Base-by-base conservation (phyloP, 1,139 yeast species). In the Kazachstania sp. region DNA sequence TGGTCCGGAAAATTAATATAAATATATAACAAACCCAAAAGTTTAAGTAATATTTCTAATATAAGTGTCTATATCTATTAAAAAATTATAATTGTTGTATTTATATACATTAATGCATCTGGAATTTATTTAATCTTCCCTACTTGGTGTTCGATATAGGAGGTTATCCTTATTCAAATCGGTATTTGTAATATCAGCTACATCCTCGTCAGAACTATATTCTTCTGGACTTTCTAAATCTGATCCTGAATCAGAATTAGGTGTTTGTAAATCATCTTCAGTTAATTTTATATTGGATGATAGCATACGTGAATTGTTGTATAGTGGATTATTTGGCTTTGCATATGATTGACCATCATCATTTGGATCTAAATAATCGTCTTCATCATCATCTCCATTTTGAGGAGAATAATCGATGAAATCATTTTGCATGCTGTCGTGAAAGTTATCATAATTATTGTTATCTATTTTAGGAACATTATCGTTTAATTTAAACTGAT, bases 301-400 rank as follows among this genome's bases (percentile, higher is more conserved):
- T 4, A 43, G 39, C 20, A 40, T n/a, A 6, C 64, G 55, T 12
- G 18, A 18, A 39, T 60, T 61, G 30, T 59, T 60, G 54, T 83
- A 83, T 47, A 82, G 65, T 3, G 86, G 82, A 57, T 80, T 78
- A 46, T 69, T 67, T 26, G 76, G 72, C 59, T 79, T 81, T 45
- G 78, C 78, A 62, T 84, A 84, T 4, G 85, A 80, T 60, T 78
- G 79, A 0, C 92, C 92, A 58, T 84, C 94, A 62, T 84, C 92
- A 59, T 83, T 81, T 2, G 92, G 92, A 62, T 83, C 92, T 56
- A 79, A 79, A 57, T 83, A 83, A 23, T 53, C 58, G 34, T 55
- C 56, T 15, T 50, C 54, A 15, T 55, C 56, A n/a, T 51, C 46
- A 2, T 26, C 19, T 3, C 19, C 18, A 26, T 20, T 37, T 5